phyloP scores from a whole-genome alignment of 1,284 basidiomycete genomes.

The Agaricales sp. region DNA sequence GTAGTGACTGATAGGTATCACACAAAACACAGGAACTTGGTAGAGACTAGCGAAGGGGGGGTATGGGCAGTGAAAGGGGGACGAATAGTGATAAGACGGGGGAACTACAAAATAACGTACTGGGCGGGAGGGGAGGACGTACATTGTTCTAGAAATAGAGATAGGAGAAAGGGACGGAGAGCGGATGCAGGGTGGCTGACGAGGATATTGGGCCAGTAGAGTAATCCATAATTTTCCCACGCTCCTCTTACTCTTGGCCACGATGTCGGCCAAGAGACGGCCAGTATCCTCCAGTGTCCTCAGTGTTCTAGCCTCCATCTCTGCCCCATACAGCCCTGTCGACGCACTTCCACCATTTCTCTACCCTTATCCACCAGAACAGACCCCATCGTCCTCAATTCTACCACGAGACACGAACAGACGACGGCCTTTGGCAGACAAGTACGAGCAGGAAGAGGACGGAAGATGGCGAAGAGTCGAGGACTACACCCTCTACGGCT shows the following conservation, averaged over 20 bases:
- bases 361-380: too few relatives aligned
- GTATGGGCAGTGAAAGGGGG: not conserved
- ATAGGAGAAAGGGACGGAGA: not conserved
- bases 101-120: not conserved
- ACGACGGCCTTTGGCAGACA: constrained; percentile 40
- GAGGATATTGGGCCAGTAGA: not conserved
- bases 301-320: not conserved
- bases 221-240: not conserved
- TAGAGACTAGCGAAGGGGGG: constrained; percentile 18
- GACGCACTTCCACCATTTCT: too few relatives aligned
- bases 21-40: constrained; percentile 29
- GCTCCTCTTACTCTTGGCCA: not conserved
- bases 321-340: too few relatives aligned
- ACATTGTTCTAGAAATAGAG: not conserved
- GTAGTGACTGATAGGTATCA: constrained; percentile 15
- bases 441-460: constrained; percentile 44
- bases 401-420: too few relatives aligned
- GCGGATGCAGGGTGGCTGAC: not conserved
- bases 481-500: constrained; percentile 54
- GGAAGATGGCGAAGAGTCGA: constrained; percentile 49
- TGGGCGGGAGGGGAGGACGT: not conserved
- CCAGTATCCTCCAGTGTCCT: not conserved
- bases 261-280: not conserved
- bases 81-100: not conserved
- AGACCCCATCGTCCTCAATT: too few relatives aligned